These are phyloP conservation scores for Favolaschia claudopus DNA, from an alignment of 768 basidiomycete genomes.

Conservation along the genomic window DNA sequence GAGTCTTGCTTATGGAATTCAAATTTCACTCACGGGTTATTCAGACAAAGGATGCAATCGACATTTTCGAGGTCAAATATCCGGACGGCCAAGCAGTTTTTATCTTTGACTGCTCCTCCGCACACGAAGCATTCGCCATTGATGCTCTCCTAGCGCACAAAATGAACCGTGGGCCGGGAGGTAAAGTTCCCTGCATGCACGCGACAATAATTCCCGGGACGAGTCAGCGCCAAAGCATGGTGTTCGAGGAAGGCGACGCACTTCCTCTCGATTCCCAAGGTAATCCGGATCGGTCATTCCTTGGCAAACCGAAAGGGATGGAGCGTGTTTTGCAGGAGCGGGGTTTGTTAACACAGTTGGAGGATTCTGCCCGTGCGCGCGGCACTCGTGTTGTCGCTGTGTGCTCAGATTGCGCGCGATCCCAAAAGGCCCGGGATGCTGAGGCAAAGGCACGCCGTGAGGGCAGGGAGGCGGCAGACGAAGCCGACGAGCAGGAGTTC, in stretches of 20 bases:
- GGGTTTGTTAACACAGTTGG: slow-evolving; percentile 5
- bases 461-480: slow-evolving; percentile 14
- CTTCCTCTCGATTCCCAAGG: slow-evolving; percentile 18
- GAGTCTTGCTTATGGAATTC: not conserved
- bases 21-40: not conserved
- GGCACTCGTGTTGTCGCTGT: slow-evolving; percentile 19
- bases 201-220: slow-evolving; percentile 27
- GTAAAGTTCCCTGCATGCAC: slow-evolving; percentile 30
- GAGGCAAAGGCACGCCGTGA: slow-evolving; percentile 22
- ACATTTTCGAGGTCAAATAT: slow-evolving; percentile 28
- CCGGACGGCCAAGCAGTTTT: slow-evolving; percentile 27
- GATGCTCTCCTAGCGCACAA: slow-evolving; percentile 36
- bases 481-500: slow-evolving; percentile 8
- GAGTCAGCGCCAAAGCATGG: slow-evolving; percentile 23
- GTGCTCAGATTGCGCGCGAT: slow-evolving; percentile 27
- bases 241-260: slow-evolving; percentile 15
- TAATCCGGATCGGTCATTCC: slow-evolving; percentile 15
- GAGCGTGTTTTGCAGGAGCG: slow-evolving; percentile 25
- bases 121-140: slow-evolving; percentile 31
- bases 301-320: slow-evolving; percentile 31
- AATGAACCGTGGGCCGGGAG: slow-evolving; percentile 34
- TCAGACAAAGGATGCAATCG: slow-evolving; percentile 17
- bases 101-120: slow-evolving; percentile 36
- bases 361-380: not conserved
- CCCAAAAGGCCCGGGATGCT: slow-evolving; percentile 21